Evolutionary conservation across 2,329 filamentous ascomycete genomes (phyloP).

Genomic region (Samsoniella hepiali): DNA sequence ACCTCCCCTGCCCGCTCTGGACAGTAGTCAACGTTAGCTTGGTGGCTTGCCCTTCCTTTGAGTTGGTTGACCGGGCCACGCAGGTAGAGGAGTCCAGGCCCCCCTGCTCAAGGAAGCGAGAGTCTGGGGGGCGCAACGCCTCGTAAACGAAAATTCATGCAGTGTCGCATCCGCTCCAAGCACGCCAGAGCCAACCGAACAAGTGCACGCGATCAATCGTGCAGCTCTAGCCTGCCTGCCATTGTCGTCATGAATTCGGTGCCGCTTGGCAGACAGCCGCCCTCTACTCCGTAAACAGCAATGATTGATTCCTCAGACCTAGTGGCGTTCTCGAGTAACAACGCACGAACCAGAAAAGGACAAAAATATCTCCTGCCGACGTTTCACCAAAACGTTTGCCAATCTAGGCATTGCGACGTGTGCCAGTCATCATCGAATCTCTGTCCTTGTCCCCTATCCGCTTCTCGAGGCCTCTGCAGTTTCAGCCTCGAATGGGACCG

Average conservation of each 20-base stretch:
- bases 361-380: neutral
- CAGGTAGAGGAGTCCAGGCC: neutral
- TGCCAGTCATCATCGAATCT: neutral
- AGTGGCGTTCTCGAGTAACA: neutral
- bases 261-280: constrained; percentile 1
- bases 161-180: neutral
- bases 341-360: neutral
- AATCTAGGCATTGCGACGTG: neutral
- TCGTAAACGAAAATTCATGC: neutral
- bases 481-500: neutral
- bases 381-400: neutral
- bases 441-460: neutral
- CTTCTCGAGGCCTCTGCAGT: neutral
- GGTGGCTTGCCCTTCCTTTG: neutral
- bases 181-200: neutral
- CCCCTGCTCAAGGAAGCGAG: neutral
- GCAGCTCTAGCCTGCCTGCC: neutral
- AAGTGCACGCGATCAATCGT: constrained; percentile 10
- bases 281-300: neutral
- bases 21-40: neutral
- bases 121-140: neutral
- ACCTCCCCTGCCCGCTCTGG: too few species aligned
- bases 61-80: neutral
- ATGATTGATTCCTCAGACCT: too few species aligned
- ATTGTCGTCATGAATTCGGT: neutral